phyloP scores from a whole-genome alignment of 441 rosid species.

The Eruca vesicaria region DNA sequence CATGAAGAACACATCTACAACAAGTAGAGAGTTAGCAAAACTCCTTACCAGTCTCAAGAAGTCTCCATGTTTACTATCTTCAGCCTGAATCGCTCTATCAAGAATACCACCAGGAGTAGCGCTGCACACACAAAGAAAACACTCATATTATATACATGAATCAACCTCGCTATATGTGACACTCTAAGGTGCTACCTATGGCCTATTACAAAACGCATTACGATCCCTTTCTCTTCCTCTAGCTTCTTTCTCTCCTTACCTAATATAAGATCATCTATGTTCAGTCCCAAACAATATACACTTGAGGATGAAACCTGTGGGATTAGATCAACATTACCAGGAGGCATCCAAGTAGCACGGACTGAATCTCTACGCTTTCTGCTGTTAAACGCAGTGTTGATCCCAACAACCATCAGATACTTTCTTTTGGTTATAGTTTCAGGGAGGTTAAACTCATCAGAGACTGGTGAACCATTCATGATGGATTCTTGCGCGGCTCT shows the following conservation, averaged over 20 bases:
- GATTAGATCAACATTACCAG: conserved; percentile 45
- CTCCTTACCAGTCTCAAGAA: conserved; percentile 46
- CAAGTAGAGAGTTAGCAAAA: not conserved
- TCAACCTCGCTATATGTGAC: not conserved
- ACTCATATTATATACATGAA: not conserved
- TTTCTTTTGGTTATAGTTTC: conserved; percentile 56
- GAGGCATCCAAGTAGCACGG: conserved; percentile 96
- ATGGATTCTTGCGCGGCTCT: conserved; percentile 87
- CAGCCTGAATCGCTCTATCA: conserved; percentile 90
- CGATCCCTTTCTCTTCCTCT: conserved; percentile 89
- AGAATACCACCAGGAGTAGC: conserved; percentile 89
- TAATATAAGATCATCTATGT: conserved; percentile 16
- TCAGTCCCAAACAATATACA: conserved; percentile 12
- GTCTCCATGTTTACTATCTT: conserved; percentile 82
- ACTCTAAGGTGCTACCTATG: conserved; percentile 54
- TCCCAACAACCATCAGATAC: conserved; percentile 81
- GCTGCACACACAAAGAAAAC: conserved; percentile 37
- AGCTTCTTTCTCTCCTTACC: conserved; percentile 78
- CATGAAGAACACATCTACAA: not conserved
- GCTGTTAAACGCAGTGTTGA: conserved; percentile 91
- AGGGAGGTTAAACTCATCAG: conserved; percentile 52
- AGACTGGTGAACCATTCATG: conserved; percentile 72
- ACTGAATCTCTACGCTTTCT: conserved; percentile 91
- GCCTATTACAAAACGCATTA: conserved; percentile 88
- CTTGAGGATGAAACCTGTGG: not conserved